Evolutionary conservation across 768 basidiomycete genomes (phyloP).

Genomic region (Tulasnella sp.): DNA sequence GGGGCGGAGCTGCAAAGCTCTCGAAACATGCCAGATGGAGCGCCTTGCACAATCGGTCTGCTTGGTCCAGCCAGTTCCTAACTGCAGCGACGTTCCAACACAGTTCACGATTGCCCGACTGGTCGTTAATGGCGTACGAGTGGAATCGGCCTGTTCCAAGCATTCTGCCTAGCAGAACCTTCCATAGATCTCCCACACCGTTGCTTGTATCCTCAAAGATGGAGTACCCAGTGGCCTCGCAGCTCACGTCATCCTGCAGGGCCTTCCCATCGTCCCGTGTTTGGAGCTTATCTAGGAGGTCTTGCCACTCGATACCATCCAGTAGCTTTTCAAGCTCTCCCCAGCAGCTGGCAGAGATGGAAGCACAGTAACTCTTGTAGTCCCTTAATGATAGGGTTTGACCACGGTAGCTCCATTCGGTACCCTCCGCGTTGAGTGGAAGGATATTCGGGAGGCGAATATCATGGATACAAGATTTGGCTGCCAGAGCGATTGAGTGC

Average conservation of each 20-base stretch:
- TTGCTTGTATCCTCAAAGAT: neutral
- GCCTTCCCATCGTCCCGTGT: neutral
- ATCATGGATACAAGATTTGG: neutral
- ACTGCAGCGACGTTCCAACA: neutral
- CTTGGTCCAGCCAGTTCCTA: neutral
- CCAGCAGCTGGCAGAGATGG: neutral
- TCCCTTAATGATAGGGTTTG: neutral
- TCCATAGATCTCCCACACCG: neutral
- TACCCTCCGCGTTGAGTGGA: neutral
- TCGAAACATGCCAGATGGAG: neutral
- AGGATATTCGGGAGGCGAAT: neutral
- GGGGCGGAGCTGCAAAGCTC: neutral
- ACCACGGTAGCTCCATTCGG: neutral
- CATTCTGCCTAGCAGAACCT: neutral
- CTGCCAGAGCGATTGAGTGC: neutral
- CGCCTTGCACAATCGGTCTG: neutral
- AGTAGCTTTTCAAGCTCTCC: neutral
- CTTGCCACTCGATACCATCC: neutral
- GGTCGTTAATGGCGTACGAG: neutral
- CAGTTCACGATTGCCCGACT: neutral
- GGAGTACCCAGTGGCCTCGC: neutral
- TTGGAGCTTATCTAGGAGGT: neutral
- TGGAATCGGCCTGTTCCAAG: neutral
- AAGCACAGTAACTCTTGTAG: neutral
- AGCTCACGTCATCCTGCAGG: neutral